Base-by-base conservation (phyloP, 2,329 filamentous ascomycete species). In the Ophiosphaerella korrae region DNA sequence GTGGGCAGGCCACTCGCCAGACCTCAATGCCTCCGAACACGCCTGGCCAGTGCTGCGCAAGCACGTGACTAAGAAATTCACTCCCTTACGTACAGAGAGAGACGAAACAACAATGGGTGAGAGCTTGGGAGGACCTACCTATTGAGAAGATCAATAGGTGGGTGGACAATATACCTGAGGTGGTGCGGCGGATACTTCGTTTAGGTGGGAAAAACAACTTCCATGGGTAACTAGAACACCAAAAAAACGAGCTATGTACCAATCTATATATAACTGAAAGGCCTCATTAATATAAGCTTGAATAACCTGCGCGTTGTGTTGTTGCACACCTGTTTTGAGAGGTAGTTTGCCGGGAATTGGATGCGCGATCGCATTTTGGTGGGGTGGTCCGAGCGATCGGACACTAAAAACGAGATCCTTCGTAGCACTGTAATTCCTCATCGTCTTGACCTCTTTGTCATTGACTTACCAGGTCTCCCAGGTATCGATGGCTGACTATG, bases 1-100 rank as follows among this genome's bases (percentile, higher is more conserved):
- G 14, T 53, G 42, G 53, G 39, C 41, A 3, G 43, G 53, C 9
- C 45, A 55, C 45, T 51, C 45, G 18, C 48, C 52, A 12, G 37
- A 55, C 9, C 13, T 51, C 8, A 55, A 55, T 33, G 42, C 52
- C 31, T 38, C 29, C 6, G 45, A 55, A 37, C 48, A 55, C 42
- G 41, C 48, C 34, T 55, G 48, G 52, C 48, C 48, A 13, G 45
- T 36, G 48, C 36, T 55, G 4, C 26, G 40, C 16, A 23, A 37
- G 3, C 44, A 51, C 16, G 23, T 55, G 8, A 51, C 48, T 3
- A 37, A 34, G 36, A n/a, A 51, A 5, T 55, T 45, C 37, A 42
- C 35, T 2, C 52, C 41, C 23, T 35, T 14, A 5, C 36, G 29
- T 7, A 52, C 12, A 16, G 18, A 43, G n/a, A 11, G 47, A 31